Evolutionary conservation across 345 rosid genomes (phyloP), one percentile per base, ranked within the genome.

Genomic region (Noccaea caerulescens): DNA sequence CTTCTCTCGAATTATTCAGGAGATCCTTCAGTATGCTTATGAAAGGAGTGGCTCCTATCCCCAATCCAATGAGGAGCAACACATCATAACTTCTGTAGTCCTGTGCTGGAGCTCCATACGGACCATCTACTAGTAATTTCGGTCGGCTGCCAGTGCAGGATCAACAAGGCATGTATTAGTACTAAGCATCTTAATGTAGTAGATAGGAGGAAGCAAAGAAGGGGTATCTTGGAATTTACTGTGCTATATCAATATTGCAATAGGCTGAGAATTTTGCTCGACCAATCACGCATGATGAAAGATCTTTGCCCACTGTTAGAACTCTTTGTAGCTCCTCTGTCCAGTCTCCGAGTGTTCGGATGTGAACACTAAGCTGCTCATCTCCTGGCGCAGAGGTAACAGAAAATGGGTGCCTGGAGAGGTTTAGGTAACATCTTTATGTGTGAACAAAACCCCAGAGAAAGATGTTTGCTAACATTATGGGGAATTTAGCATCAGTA

Each of bases 1-100:
- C 91, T 25, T 93, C 98, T 83, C 87, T 84, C 59, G 95, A 79
- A 63, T 82, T 88, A 78, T 85, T 87, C 50, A 89, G 57, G 53
- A 94, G 86, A 83, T 91, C 98, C 70, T 80, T 87, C 7, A 94
- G 90, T 73, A 94, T 89, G 92, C 99, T 94, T 56, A 94, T 76
- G 74, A 91, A 94, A 72, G 99, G 98, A 25, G 99, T 94, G 18
- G 99, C 98, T 69, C 99, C 99, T 52, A 91, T 94, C 67, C 99
- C 99, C 13, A 91, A 84, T 30, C 99, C 98, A 51, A 91, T 88
- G 20, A 94, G 98, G 47, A 94, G 96, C 80, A 94, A 80, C 59
- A 94, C 98, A 52, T 94, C 96, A 32, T 94, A 91, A 34, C 85
- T 91, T 70, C 72, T 79, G 81, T 91, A 91, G 84, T 94, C 98